A percentile compares a stretch with the other conserved stretches of the same genome.
phyloP scores from a whole-genome alignment of 2,329 filamentous ascomycete genomes.

The Orbilia oligospora region DNA sequence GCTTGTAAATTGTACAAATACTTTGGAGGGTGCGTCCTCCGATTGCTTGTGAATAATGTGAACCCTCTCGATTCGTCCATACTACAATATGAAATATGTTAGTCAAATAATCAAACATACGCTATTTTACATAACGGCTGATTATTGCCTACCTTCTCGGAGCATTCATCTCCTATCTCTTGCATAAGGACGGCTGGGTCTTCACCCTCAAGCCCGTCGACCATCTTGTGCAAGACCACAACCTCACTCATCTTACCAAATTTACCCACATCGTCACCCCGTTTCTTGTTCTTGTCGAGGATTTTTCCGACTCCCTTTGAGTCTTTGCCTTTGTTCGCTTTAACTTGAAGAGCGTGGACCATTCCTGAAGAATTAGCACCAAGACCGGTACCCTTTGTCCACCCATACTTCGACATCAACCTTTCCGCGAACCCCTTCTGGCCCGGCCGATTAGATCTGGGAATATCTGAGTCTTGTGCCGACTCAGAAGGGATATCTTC shows the following conservation, averaged over 20 bases:
- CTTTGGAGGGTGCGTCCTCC: slow-evolving; percentile 70
- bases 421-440: slow-evolving; percentile 88
- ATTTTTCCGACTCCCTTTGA: slow-evolving; percentile 82
- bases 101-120: slow-evolving; percentile 1
- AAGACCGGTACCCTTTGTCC: slow-evolving; percentile 88
- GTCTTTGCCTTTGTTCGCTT: slow-evolving; percentile 89
- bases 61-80: slow-evolving; percentile 66
- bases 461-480: slow-evolving; percentile 56
- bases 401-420: slow-evolving; percentile 93
- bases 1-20: slow-evolving; percentile 95
- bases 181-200: slow-evolving; percentile 81
- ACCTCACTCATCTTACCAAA: slow-evolving; percentile 85
- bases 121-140: neutral
- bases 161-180: slow-evolving; percentile 95
- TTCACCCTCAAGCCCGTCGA: slow-evolving; percentile 77
- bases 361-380: slow-evolving; percentile 88
- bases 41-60: slow-evolving; percentile 48
- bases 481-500: neutral
- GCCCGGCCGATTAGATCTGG: slow-evolving; percentile 78
- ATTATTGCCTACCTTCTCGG: slow-evolving; percentile 73
- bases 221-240: slow-evolving; percentile 85
- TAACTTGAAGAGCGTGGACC: slow-evolving; percentile 82
- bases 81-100: slow-evolving; percentile 23
- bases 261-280: slow-evolving; percentile 70
- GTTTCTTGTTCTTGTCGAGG: slow-evolving; percentile 78